A percentile compares a stretch with the other conserved stretches of the same genome.
Conservation (phyloP, 495 filamentous ascomycete genomes). For the Hyaloscypha hepaticicola region DNA sequence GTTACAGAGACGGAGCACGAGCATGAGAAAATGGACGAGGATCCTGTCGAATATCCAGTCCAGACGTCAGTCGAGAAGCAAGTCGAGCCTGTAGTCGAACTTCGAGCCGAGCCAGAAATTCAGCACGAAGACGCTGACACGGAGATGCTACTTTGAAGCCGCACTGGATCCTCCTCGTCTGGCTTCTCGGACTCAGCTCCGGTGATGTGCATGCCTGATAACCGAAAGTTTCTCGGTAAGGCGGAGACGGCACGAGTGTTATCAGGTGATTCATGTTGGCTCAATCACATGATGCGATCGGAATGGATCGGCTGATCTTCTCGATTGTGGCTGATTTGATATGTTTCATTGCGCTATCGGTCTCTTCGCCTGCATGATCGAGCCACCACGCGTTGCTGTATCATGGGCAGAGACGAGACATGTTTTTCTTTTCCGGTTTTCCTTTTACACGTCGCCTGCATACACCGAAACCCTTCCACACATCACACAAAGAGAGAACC, state of each 20-base stretch:
- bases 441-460: no score
- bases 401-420: no score
- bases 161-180: neutral
- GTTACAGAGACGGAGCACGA: neutral
- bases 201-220: constrained; percentile 1
- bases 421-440: no score
- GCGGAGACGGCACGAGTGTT: neutral
- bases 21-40: neutral
- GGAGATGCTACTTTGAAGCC: constrained; percentile 20
- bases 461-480: no score
- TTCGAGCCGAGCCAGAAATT: neutral
- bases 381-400: no score
- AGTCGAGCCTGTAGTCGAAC: neutral
- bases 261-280: neutral
- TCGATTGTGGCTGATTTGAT: neutral
- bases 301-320: neutral
- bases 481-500: no score
- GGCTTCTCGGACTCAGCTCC: neutral
- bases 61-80: neutral
- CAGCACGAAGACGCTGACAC: constrained; percentile 9
- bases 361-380: neutral
- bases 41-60: neutral
- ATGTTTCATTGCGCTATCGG: neutral
- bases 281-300: neutral
- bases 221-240: neutral